Percentiles rank a stretch among this genome's conserved stretches.
These are phyloP conservation scores for Mycena venus DNA, from an alignment of 768 basidiomycete genomes.

Conservation along the genomic window DNA sequence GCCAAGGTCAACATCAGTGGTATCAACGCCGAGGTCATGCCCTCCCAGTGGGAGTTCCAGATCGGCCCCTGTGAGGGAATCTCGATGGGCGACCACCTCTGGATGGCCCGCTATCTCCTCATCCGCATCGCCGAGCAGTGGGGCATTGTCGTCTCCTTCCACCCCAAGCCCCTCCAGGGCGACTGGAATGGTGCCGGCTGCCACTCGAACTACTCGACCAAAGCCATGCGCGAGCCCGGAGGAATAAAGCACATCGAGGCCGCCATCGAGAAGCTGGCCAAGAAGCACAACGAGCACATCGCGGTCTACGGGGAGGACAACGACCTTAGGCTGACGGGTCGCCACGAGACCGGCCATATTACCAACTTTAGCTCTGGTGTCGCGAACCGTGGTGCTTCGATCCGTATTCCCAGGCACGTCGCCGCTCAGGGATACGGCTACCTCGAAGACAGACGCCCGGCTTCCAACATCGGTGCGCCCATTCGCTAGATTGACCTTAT, in stretches of 20 bases:
- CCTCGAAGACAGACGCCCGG: slow-evolving; percentile 96
- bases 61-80: slow-evolving; percentile 99
- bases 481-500: neutral
- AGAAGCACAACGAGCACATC: slow-evolving; percentile 95
- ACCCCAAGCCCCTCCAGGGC: slow-evolving; percentile 96
- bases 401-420: slow-evolving; percentile 96
- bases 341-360: slow-evolving; percentile 98
- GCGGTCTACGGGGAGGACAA: slow-evolving; percentile 99
- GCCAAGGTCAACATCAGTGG: slow-evolving; percentile 97
- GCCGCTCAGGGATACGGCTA: slow-evolving; percentile 94
- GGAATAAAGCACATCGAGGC: slow-evolving; percentile 94
- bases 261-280: slow-evolving; percentile 93
- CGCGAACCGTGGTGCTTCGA: slow-evolving; percentile 97
- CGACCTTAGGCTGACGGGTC: slow-evolving; percentile 94
- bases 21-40: slow-evolving; percentile 99
- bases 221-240: slow-evolving; percentile 92
- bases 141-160: slow-evolving; percentile 98
- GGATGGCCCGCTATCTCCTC: slow-evolving; percentile 98
- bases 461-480: slow-evolving; percentile 94
- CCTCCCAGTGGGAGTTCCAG: slow-evolving; percentile 99
- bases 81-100: slow-evolving; percentile 98
- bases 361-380: slow-evolving; percentile 93
- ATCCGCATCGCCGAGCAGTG: slow-evolving; percentile 97
- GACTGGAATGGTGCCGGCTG: slow-evolving; percentile 99
- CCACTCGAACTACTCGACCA: slow-evolving; percentile 98